phyloP scores from a whole-genome alignment of 176 grass and related monocot genomes.

The Ananas comosus region DNA sequence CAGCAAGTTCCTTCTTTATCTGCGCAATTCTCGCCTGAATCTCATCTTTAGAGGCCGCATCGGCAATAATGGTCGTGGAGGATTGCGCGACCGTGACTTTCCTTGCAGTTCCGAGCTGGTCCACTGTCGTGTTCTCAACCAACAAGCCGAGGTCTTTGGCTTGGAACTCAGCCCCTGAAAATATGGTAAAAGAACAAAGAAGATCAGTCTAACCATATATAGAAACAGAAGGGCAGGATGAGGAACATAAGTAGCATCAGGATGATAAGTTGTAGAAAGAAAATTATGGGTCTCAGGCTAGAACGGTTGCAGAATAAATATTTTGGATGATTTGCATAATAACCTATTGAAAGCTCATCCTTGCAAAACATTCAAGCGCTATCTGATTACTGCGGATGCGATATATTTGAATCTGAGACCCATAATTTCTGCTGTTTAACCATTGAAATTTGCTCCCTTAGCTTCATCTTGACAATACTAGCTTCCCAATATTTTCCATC shows the following conservation, averaged over 20 bases:
- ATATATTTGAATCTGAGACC: too few species aligned
- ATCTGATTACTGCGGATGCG: neutral
- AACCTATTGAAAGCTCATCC: neutral
- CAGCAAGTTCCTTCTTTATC: constrained; percentile 75
- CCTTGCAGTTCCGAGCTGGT: constrained; percentile 67
- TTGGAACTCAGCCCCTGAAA: constrained; percentile 83
- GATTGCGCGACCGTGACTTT: constrained; percentile 61
- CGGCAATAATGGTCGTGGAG: constrained; percentile 80
- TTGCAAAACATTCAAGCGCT: neutral
- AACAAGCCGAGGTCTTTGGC: constrained; percentile 78
- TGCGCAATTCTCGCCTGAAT: constrained; percentile 80
- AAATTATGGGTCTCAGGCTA: neutral
- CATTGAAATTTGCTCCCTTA: too few species aligned
- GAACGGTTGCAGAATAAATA: neutral
- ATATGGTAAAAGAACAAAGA: neutral
- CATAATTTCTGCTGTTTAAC: too few species aligned
- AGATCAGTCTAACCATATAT: neutral
- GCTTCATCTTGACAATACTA: too few species aligned
- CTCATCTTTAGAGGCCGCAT: constrained; percentile 73
- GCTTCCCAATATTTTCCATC: too few species aligned
- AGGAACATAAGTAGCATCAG: neutral
- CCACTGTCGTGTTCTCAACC: constrained; percentile 65
- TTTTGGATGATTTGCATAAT: neutral
- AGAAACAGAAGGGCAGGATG: neutral
- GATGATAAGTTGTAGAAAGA: neutral